These are phyloP conservation scores for Lichenothelia convexa DNA, from an alignment of 495 filamentous ascomycete genomes.

Conservation along the genomic window DNA sequence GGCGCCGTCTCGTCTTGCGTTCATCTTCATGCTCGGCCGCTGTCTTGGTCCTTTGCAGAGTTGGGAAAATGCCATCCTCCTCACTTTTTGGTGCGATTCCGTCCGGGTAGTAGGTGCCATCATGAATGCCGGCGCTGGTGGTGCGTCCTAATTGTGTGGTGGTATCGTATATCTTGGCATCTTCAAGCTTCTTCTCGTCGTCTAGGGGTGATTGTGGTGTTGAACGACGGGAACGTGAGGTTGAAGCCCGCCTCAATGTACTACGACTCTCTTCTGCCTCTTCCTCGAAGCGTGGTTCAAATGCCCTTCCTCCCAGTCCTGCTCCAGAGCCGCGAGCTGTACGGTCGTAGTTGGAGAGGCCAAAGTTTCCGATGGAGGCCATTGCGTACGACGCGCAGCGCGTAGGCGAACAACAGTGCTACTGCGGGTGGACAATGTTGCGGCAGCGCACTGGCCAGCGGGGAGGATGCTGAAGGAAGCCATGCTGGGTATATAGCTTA, in stretches of 20 bases:
- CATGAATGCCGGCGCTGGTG: not conserved
- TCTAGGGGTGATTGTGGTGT: not conserved
- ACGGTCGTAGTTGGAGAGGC: conserved; percentile 11
- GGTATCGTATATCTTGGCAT: not conserved
- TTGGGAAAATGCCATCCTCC: not conserved
- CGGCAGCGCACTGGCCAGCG: too few species aligned
- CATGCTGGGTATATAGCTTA: too few species aligned
- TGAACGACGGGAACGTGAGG: not conserved
- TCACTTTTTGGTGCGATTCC: not conserved
- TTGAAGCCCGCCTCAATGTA: not conserved
- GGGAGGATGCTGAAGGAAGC: too few species aligned
- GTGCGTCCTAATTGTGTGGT: not conserved
- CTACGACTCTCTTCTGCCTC: not conserved
- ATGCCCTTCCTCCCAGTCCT: not conserved
- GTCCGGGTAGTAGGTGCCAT: conserved; percentile 1
- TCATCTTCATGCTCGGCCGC: not conserved
- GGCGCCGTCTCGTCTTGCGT: conserved; percentile 5
- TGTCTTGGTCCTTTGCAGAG: not conserved
- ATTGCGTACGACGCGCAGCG: conserved; percentile 6
- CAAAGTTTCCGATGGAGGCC: conserved; percentile 14
- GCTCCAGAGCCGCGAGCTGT: conserved; percentile 7
- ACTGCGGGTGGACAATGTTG: too few species aligned
- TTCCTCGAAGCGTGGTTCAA: not conserved
- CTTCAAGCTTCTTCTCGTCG: not conserved
- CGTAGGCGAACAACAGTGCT: too few species aligned